Conservation (phyloP, 495 filamentous ascomycete genomes). For the Margaritispora aquatica region DNA sequence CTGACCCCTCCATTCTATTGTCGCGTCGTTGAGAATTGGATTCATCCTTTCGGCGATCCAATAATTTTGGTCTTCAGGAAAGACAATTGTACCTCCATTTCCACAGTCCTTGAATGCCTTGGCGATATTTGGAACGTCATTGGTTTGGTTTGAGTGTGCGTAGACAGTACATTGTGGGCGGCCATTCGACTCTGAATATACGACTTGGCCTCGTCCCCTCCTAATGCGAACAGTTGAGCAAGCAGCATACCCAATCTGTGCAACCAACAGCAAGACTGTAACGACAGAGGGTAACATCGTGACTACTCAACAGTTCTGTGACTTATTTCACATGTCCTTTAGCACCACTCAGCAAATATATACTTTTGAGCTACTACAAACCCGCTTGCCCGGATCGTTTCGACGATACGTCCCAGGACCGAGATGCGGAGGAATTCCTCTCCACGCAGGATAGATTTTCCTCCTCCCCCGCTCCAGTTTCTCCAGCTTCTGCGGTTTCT, state of each 20-base stretch:
- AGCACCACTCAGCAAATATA: background rate
- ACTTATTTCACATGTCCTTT: background rate
- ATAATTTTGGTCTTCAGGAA: constrained; percentile 43
- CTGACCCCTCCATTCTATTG: constrained; percentile 41
- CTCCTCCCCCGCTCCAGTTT: background rate
- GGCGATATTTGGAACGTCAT: constrained; percentile 46
- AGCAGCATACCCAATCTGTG: background rate
- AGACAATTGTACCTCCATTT: constrained; percentile 44
- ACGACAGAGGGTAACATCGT: background rate
- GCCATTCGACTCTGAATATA: constrained; percentile 10
- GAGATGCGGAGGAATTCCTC: background rate
- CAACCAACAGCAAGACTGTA: background rate
- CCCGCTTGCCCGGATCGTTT: background rate
- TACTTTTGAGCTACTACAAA: background rate
- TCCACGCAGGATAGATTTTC: background rate
- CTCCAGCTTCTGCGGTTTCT: too few species aligned
- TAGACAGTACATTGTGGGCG: constrained; percentile 16
- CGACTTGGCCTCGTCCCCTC: background rate
- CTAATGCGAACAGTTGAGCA: background rate
- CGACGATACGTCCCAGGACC: background rate
- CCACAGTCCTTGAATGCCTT: constrained; percentile 44
- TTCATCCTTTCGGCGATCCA: constrained; percentile 44
- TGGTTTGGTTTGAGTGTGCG: constrained; percentile 16
- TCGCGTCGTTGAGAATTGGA: constrained; percentile 38
- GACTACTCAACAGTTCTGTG: background rate